Evolutionary conservation across 2,329 filamentous ascomycete genomes (phyloP).

Genomic region (Pseudomassariella vexata): DNA sequence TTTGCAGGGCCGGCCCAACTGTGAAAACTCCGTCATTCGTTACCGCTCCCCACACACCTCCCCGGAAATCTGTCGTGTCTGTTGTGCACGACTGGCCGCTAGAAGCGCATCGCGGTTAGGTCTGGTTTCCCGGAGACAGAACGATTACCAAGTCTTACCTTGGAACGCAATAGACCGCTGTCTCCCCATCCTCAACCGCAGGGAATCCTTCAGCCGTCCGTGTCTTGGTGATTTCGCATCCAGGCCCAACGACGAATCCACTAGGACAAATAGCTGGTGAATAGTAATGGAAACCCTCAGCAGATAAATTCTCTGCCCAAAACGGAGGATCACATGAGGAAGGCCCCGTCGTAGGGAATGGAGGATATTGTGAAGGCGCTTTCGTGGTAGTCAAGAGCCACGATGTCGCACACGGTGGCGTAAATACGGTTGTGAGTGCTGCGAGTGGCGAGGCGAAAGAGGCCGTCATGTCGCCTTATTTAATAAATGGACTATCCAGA

Average conservation of each 20-base stretch:
- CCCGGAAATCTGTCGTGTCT: conserved; percentile 32
- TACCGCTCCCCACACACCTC: conserved; percentile 32
- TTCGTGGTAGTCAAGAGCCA: conserved; percentile 34
- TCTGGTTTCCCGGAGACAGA: not conserved
- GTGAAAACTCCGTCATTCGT: conserved; percentile 17
- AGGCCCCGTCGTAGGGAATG: conserved; percentile 25
- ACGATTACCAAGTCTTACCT: conserved; percentile 14
- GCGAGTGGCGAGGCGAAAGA: conserved; percentile 23
- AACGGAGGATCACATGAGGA: conserved; percentile 27
- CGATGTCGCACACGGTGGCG: conserved; percentile 29
- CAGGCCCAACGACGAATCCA: conserved; percentile 27
- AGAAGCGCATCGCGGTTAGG: not conserved
- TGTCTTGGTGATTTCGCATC: conserved; percentile 21
- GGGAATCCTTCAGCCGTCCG: conserved; percentile 24
- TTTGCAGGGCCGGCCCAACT: conserved; percentile 31
- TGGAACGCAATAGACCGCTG: conserved; percentile 24
- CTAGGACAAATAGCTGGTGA: conserved; percentile 33
- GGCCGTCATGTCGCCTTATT: conserved; percentile 4
- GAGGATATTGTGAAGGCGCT: conserved; percentile 31
- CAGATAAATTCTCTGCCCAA: conserved; percentile 28
- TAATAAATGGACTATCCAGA: not conserved
- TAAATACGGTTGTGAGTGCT: conserved; percentile 34
- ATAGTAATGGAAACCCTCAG: conserved; percentile 31
- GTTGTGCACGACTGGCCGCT: conserved; percentile 33
- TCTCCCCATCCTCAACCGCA: conserved; percentile 21